Base-by-base conservation (phyloP, 176 grass and related monocot genomes). In the Rhipidocladum racemiflorum region DNA sequence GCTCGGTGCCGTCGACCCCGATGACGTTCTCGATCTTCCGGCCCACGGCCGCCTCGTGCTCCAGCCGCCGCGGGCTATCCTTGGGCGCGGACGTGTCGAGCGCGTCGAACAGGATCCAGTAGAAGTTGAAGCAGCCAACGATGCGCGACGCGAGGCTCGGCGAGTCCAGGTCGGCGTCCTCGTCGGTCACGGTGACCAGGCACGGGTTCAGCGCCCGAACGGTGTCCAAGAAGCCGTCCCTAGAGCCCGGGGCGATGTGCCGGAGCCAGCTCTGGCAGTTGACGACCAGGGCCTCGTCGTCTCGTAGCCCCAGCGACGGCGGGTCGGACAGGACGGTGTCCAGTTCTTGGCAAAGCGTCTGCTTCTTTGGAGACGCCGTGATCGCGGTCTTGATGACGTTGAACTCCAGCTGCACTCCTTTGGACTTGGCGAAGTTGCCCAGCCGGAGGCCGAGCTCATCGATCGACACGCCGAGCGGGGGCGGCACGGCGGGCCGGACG, bases 51-150 rank as follows among this genome's bases (percentile, higher is more conserved):
- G 90, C 90, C 84, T 98, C 92, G 71, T 93, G 88, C 76, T 91
- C 93, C 81, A 61, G 29, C 81, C 92, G 61, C 71, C 86, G 82
- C 36, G 88, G 88, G 86, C 87, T 95, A 34, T 88, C 88, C 81
- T 88, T 93, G 8, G 90, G 84, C 73, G 71, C 81, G 12, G 88
- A 88, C 38, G 90, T 95, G 72, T 98, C 95, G 29, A 98, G 86
- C 13, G 95, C 90, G 83, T 98, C 95, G 46, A 92, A 93, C 16
- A 94, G 84, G 84, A 98, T 95, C 95, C 95, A 98, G 53, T 95
- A 79, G 74, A 95, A 98, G 55, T 91, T 86, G 78, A 98, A 93
- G 85, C 85, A 98, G 16, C 87, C 95, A 4, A 38, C 75, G 50
- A 46, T 91, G 75, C 55, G 91, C 71, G 87, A 77, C 67, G 77